These are phyloP conservation scores for Desmodesmus armatus DNA, from an alignment of 139 green algal species.

Conservation along the genomic window DNA sequence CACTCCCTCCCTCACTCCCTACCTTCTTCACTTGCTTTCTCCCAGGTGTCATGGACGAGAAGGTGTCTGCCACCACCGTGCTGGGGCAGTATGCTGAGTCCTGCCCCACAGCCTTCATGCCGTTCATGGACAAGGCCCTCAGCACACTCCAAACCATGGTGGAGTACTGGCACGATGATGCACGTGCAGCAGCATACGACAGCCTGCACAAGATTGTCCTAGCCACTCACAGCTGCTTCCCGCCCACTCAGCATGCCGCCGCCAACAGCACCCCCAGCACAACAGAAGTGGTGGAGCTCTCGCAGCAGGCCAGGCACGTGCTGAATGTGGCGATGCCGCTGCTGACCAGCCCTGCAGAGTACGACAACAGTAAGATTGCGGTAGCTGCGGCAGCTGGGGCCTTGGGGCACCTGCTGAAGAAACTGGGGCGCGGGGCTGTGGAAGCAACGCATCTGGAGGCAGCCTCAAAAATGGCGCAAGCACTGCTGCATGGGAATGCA, in stretches of 20 bases:
- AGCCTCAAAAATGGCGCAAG: conserved; percentile 3
- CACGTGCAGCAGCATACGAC: conserved; percentile 60
- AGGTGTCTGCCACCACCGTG: conserved; percentile 68
- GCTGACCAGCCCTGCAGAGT: conserved; percentile 54
- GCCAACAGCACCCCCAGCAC: conserved; percentile 52
- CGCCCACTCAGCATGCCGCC: conserved; percentile 8
- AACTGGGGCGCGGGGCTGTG: conserved; percentile 7
- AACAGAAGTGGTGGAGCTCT: conserved; percentile 16
- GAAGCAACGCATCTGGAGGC: conserved; percentile 10
- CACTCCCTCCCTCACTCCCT: too few relatives aligned
- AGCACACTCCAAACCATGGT: conserved; percentile 46
- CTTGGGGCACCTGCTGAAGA: conserved; percentile 14
- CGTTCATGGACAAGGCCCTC: conserved; percentile 63
- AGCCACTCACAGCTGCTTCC: conserved; percentile 42
- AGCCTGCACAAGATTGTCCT: conserved; percentile 49
- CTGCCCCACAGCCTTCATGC: conserved; percentile 56
- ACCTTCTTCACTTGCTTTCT: conserved; percentile 1
- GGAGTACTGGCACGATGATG: conserved; percentile 78
- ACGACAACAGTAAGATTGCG: conserved; percentile 62
- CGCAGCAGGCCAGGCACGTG: conserved; percentile 14
- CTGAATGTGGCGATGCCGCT: conserved; percentile 18
- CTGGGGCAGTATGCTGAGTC: conserved; percentile 73
- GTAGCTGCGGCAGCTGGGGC: conserved; percentile 47
- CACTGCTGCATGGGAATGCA: conserved; percentile 59
- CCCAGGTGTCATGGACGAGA: conserved; percentile 83